These are phyloP conservation scores for Logfia minima DNA, from an alignment of 129 eudicot genomes.

Conservation along the genomic window DNA sequence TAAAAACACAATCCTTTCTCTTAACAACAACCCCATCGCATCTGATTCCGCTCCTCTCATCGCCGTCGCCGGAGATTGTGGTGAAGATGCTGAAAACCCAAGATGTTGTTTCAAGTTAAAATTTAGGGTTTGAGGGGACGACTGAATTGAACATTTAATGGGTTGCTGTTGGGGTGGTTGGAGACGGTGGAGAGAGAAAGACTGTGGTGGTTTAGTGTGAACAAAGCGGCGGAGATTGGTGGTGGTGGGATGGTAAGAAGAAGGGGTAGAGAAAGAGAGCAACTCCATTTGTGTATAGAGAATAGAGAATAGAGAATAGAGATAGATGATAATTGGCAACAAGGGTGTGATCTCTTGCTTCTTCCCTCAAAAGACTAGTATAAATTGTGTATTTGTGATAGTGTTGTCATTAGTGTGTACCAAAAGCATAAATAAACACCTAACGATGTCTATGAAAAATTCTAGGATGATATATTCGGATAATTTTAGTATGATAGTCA, in stretches of 20 bases:
- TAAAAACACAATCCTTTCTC: conserved; percentile 81
- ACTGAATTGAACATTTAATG: conserved; percentile 38
- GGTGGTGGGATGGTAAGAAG: conserved; percentile 19
- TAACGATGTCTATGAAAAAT: too few species aligned
- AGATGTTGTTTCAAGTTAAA: conserved; percentile 15
- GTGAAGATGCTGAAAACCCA: conserved; percentile 37
- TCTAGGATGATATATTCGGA: too few species aligned
- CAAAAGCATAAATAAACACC: too few species aligned
- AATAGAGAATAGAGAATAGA: too few species aligned
- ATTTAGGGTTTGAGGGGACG: conserved; percentile 31
- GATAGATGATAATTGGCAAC: conserved; percentile 28
- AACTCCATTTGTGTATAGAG: conserved; percentile 35
- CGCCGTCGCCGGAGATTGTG: conserved; percentile 65
- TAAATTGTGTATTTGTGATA: too few species aligned
- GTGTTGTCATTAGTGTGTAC: background rate
- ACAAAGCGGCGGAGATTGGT: conserved; percentile 32
- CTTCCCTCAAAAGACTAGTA: background rate
- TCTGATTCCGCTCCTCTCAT: conserved; percentile 72
- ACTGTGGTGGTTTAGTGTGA: conserved; percentile 25
- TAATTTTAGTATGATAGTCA: too few species aligned
- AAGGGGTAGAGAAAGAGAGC: conserved; percentile 49
- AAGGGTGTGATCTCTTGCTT: background rate
- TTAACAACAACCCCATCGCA: conserved; percentile 75
- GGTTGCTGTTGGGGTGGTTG: conserved; percentile 10
- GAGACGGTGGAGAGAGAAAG: conserved; percentile 28